A percentile compares a stretch with the other conserved stretches of the same genome.
Conservation (phyloP, 306 rosid genomes). For the Sindora glabra region DNA sequence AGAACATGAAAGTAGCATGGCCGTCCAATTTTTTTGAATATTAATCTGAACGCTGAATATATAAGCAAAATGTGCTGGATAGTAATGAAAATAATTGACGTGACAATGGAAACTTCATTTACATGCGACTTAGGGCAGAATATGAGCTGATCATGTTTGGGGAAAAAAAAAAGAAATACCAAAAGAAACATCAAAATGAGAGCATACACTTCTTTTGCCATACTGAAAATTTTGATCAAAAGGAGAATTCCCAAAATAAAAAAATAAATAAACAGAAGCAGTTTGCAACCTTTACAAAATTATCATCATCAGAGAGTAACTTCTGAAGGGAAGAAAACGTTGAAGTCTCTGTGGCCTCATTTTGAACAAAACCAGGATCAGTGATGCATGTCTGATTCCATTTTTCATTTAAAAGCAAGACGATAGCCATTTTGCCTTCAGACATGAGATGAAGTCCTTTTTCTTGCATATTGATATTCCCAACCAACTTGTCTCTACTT, state of each 20-base stretch:
- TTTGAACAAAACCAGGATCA: constrained; percentile 25
- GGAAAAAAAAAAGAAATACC: too few relatives aligned
- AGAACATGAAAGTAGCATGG: constrained; percentile 1
- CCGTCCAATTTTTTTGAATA: background rate
- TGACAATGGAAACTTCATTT: background rate
- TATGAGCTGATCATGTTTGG: too few relatives aligned
- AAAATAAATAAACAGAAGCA: background rate
- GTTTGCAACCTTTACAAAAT: constrained; percentile 42
- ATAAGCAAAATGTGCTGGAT: background rate
- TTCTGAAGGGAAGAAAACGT: constrained; percentile 31
- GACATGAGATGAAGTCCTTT: constrained; percentile 58
- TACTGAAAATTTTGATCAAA: background rate
- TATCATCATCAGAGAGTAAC: constrained; percentile 40
- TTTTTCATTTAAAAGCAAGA: constrained; percentile 48
- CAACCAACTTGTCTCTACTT: constrained; percentile 38
- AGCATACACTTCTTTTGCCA: background rate
- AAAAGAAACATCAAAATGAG: too few relatives aligned
- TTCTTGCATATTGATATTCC: constrained; percentile 30
- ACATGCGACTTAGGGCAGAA: background rate
- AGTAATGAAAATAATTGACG: background rate
- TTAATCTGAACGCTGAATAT: background rate
- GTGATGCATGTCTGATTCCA: constrained; percentile 13
- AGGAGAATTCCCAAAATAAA: background rate
- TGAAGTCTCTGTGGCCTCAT: constrained; percentile 28
- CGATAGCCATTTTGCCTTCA: constrained; percentile 69